Conservation (phyloP, 179 eudicot species). For the Patellifolia procumbens region DNA sequence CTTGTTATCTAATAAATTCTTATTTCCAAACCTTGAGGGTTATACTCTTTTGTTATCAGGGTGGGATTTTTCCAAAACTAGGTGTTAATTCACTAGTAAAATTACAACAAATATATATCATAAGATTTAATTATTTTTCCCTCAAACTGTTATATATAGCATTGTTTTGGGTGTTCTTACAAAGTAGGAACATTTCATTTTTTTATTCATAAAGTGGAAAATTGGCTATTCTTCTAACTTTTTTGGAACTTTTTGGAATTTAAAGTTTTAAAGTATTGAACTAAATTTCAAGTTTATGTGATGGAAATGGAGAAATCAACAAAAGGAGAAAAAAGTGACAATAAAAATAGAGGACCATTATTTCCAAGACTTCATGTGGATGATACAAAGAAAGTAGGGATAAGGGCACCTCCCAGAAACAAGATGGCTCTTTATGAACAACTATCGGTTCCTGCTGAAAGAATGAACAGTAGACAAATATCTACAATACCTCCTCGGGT, state of each 20-base stretch:
- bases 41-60: neutral
- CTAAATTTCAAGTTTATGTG: neutral
- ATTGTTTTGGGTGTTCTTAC: too few relatives aligned
- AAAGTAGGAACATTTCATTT: too few relatives aligned
- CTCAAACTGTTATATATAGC: neutral
- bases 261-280: too few relatives aligned
- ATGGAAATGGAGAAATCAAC: conserved; percentile 23
- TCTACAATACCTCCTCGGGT: conserved; percentile 11
- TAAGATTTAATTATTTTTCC: neutral
- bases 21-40: neutral
- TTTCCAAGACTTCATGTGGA: conserved; percentile 79
- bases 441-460: conserved; percentile 47
- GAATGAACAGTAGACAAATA: conserved; percentile 23
- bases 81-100: neutral
- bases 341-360: conserved; percentile 51
- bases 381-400: conserved; percentile 71
- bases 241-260: neutral
- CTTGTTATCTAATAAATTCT: neutral
- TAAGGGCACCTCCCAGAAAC: conserved; percentile 86
- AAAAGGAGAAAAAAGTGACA: conserved; percentile 56
- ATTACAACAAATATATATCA: neutral
- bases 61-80: neutral
- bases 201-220: too few relatives aligned
- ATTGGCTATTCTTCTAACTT: neutral
- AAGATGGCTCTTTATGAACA: conserved; percentile 88